A percentile compares a stretch with the other conserved stretches of the same genome.
Conservation (phyloP, 495 filamentous ascomycete genomes). For the Aspergillus haitiensis region DNA sequence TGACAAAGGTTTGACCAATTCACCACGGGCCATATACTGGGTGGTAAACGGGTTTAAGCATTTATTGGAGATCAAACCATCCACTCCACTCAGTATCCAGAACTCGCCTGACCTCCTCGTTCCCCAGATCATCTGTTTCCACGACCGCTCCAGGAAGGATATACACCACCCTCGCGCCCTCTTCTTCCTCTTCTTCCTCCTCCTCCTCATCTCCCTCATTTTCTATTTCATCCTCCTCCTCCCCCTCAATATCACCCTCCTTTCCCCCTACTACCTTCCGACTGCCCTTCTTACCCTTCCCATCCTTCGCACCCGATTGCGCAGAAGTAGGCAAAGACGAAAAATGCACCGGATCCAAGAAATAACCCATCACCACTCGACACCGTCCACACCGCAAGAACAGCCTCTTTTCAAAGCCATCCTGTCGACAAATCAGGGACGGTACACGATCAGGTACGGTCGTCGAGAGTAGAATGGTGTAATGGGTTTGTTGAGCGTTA, state of each 20-base stretch:
- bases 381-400: slow-evolving; percentile 64
- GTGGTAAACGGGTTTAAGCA: background rate
- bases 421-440: slow-evolving; percentile 58
- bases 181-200: slow-evolving; percentile 27
- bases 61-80: slow-evolving; percentile 19
- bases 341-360: slow-evolving; percentile 44
- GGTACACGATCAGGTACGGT: slow-evolving; percentile 47
- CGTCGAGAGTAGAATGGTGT: slow-evolving; percentile 52
- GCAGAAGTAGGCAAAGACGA: background rate
- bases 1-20: no score
- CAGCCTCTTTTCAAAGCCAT: slow-evolving; percentile 73
- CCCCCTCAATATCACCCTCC: slow-evolving; percentile 40
- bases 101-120: slow-evolving; percentile 24
- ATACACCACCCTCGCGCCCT: slow-evolving; percentile 54
- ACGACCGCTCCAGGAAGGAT: slow-evolving; percentile 57
- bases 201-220: slow-evolving; percentile 50
- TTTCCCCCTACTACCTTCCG: slow-evolving; percentile 22
- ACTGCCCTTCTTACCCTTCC: slow-evolving; percentile 6
- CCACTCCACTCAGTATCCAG: slow-evolving; percentile 37
- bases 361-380: slow-evolving; percentile 63
- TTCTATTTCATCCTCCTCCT: slow-evolving; percentile 47
- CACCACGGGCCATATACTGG: background rate
- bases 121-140: slow-evolving; percentile 48
- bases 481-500: slow-evolving; percentile 28
- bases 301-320: slow-evolving; percentile 26